Evolutionary conservation across 2,329 filamentous ascomycete genomes (phyloP), one percentile per base, ranked within the genome.

Genomic region (Annulohypoxylon truncatum): DNA sequence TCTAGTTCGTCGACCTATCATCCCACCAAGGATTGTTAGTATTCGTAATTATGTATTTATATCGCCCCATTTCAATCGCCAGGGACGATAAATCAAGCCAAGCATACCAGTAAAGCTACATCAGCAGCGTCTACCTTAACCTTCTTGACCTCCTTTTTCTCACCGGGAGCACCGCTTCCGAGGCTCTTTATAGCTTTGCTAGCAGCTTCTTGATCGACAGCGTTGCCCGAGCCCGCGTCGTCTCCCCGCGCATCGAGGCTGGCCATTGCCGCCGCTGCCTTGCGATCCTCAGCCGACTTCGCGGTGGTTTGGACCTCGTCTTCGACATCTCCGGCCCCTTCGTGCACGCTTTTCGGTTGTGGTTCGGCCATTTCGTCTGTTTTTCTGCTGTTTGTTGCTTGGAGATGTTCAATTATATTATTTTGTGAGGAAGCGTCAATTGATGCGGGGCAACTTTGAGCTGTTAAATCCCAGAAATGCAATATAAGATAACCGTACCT

Each of bases 41-140:
- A 52, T 46, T 15, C 33, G 20, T 15, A 52, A 15, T 59, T 48
- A 42, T 20, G 15, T 12, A 2, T 10, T 15, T 13, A 31, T 6
- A 3, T 10, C 8, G 5, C 22, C 38, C 24, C 18, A 13, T 33
- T 1, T n/a, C 12, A 46, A 6, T 46, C 24, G 10, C 5, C 22
- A 2, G 8, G 24, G 38, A 42, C 35, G 9, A 40, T 40, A 18
- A 38, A 6, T 20, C 4, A 6, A 9, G 31, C 24, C 13, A 4
- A 59, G 81, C 87, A 70, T 76, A 92, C 90, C 77, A 95, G 76
- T 52, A 95, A 79, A 3, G 84, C 79, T 4, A 95, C 90, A 77
- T 95, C 91, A 2, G 85, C 88, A 4, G 87, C 79, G 66, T 94
- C 91, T 47, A 95, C 87, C 82, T 94, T 95, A 74, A 94, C 85